A percentile compares a stretch with the other conserved stretches of the same genome.
Conservation (phyloP, 495 filamentous ascomycete species). For the Clohesyomyces aquaticus region DNA sequence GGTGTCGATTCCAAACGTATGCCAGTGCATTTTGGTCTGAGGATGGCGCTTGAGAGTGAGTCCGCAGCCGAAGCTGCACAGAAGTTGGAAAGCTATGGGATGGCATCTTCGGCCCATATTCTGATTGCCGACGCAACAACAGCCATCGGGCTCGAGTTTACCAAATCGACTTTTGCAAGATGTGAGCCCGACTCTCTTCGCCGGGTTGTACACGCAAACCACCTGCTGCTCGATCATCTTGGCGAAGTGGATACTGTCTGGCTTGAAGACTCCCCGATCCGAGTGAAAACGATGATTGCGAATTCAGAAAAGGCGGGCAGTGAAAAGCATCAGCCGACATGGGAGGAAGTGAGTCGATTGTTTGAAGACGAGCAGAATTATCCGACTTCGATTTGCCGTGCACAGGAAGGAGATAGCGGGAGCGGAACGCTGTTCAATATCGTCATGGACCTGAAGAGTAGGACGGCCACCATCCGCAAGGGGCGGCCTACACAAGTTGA, state of each 20-base stretch:
- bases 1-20: constrained; percentile 59
- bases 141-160: constrained; percentile 63
- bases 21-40: constrained; percentile 67
- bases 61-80: constrained; percentile 58
- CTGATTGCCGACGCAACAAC: constrained; percentile 60
- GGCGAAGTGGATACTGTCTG: constrained; percentile 55
- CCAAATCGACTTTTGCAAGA: constrained; percentile 56
- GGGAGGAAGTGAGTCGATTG: constrained; percentile 35
- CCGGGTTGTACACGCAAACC: constrained; percentile 65
- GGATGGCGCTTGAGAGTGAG: constrained; percentile 57
- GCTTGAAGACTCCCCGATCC: constrained; percentile 57
- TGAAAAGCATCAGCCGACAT: constrained; percentile 16
- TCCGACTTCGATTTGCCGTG: constrained; percentile 43
- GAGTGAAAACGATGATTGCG: constrained; percentile 54
- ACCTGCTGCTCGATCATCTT: constrained; percentile 56
- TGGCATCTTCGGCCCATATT: constrained; percentile 66
- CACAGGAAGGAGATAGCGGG: constrained; percentile 20
- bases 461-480: constrained; percentile 47
- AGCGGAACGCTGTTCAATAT: constrained; percentile 54
- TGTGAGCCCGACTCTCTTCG: constrained; percentile 53
- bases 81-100: constrained; percentile 55
- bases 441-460: constrained; percentile 53
- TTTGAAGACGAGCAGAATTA: constrained; percentile 46
- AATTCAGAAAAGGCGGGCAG: constrained; percentile 46
- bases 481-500: constrained; percentile 50